phyloP scores from a whole-genome alignment of 768 basidiomycete species.

The Amanita rubescens region DNA sequence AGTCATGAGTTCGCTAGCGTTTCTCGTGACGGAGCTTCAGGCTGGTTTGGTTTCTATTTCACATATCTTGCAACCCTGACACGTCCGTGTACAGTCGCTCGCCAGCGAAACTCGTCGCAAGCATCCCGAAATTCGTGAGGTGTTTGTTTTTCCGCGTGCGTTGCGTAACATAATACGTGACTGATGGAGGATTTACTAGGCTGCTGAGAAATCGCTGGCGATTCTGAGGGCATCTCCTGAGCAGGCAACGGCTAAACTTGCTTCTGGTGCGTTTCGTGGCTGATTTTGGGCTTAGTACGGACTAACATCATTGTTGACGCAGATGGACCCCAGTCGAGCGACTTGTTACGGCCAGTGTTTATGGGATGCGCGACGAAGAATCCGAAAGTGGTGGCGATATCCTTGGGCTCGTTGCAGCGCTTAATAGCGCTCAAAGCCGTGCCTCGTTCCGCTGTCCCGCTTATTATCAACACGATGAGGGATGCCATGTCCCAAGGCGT shows the following conservation, averaged over 20 bases:
- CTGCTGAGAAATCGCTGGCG: slow-evolving; percentile 81
- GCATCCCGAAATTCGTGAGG: slow-evolving; percentile 92
- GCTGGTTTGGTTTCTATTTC: slow-evolving; percentile 19
- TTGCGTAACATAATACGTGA: neutral
- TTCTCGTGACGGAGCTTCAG: slow-evolving; percentile 71
- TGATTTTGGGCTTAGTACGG: neutral
- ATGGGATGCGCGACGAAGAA: slow-evolving; percentile 93
- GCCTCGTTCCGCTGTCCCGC: slow-evolving; percentile 67
- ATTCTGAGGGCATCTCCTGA: slow-evolving; percentile 80
- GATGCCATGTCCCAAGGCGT: slow-evolving; percentile 91
- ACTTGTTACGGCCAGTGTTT: slow-evolving; percentile 80
- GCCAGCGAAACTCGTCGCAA: slow-evolving; percentile 84
- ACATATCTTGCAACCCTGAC: neutral
- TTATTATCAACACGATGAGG: slow-evolving; percentile 77
- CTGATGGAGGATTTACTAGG: slow-evolving; percentile 31
- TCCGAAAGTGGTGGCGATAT: slow-evolving; percentile 89
- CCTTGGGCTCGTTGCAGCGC: slow-evolving; percentile 84
- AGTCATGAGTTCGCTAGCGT: slow-evolving; percentile 62
- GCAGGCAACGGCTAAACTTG: slow-evolving; percentile 61
- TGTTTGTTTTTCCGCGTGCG: slow-evolving; percentile 25
- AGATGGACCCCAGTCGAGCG: slow-evolving; percentile 78
- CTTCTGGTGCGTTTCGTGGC: slow-evolving; percentile 50
- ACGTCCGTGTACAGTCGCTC: slow-evolving; percentile 50
- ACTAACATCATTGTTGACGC: slow-evolving; percentile 6
- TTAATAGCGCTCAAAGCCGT: slow-evolving; percentile 85